A percentile compares a stretch with the other conserved stretches of the same genome.
These are phyloP conservation scores for Phascolomyces articulosus DNA, from an alignment of 371 early-diverging fungal species.

Conservation along the genomic window DNA sequence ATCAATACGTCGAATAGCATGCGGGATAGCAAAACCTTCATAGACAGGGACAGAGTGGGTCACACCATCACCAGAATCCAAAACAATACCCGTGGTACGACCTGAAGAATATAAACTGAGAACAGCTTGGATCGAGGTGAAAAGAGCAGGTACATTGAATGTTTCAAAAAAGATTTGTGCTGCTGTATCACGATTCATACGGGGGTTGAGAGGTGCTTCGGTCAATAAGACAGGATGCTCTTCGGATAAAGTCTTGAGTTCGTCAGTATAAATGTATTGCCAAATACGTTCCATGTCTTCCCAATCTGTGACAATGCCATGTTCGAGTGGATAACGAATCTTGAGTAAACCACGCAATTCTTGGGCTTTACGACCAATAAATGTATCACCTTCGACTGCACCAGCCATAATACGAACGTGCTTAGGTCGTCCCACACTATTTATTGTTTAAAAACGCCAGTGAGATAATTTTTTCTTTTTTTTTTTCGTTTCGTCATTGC, in stretches of 20 bases:
- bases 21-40: slow-evolving; percentile 95
- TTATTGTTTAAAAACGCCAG: not conserved
- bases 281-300: slow-evolving; percentile 98
- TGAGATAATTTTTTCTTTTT: not conserved
- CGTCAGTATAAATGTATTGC: slow-evolving; percentile 93
- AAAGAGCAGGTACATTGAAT: slow-evolving; percentile 95
- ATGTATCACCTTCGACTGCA: slow-evolving; percentile 91
- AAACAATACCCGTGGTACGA: slow-evolving; percentile 93
- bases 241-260: slow-evolving; percentile 91
- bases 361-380: slow-evolving; percentile 93
- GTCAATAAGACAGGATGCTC: slow-evolving; percentile 97
- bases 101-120: slow-evolving; percentile 88
- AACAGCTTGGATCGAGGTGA: slow-evolving; percentile 94
- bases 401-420: slow-evolving; percentile 97
- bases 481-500: not conserved
- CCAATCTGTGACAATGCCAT: slow-evolving; percentile 96
- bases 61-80: slow-evolving; percentile 95
- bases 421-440: slow-evolving; percentile 89
- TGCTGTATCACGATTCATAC: slow-evolving; percentile 85
- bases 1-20: slow-evolving; percentile 91
- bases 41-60: slow-evolving; percentile 95
- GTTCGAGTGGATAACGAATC: slow-evolving; percentile 94
- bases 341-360: slow-evolving; percentile 91
- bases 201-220: slow-evolving; percentile 94
- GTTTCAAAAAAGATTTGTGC: slow-evolving; percentile 98